A percentile compares a stretch with the other conserved stretches of the same genome.
Conservation (phyloP, 768 basidiomycete species). For the Pulveroboletus ravenelii region DNA sequence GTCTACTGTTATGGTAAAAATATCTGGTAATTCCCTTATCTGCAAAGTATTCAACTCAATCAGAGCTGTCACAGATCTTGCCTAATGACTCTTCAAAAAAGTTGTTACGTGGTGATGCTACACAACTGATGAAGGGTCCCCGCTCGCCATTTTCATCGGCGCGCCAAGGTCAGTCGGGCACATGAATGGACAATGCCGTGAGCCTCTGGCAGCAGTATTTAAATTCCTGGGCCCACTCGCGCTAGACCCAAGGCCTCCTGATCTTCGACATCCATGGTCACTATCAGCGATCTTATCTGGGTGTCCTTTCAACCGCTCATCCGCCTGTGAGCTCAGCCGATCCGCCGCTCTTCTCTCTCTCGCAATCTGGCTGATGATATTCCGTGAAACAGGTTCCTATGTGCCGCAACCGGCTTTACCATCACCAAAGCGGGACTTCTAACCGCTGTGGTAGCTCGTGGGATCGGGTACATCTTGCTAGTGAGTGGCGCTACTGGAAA, state of each 20-base stretch:
- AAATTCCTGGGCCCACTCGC: neutral
- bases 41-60: too few species aligned
- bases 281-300: slow-evolving; percentile 53
- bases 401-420: slow-evolving; percentile 49
- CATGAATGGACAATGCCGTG: slow-evolving; percentile 1
- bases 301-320: slow-evolving; percentile 56
- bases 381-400: slow-evolving; percentile 42
- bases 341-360: neutral
- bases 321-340: slow-evolving; percentile 46
- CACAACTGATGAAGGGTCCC: too few species aligned
- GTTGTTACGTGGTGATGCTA: too few species aligned
- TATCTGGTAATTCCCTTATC: too few species aligned
- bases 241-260: neutral
- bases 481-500: slow-evolving; percentile 23
- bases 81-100: neutral
- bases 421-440: slow-evolving; percentile 61
- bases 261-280: slow-evolving; percentile 14
- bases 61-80: neutral
- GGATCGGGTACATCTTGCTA: slow-evolving; percentile 58
- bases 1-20: too few species aligned
- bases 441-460: slow-evolving; percentile 51
- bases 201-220: slow-evolving; percentile 2
- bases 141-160: too few species aligned
- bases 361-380: neutral
- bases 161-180: too few species aligned